Evolutionary conservation across 1,139 yeast species (phyloP).

Genomic region (Yamadazyma epiphylla): DNA sequence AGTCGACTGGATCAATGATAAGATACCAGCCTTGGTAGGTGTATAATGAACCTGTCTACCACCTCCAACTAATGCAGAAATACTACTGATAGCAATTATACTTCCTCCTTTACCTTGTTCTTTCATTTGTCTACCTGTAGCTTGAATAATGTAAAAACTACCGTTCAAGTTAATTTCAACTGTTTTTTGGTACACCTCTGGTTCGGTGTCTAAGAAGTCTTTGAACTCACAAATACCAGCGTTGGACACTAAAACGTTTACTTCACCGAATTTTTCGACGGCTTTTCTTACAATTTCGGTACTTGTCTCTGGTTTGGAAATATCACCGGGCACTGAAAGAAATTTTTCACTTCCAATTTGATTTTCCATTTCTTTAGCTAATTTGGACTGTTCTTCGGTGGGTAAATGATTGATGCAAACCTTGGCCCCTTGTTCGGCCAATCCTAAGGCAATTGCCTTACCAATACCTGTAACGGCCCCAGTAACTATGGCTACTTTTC

Average conservation of each 20-base stretch:
- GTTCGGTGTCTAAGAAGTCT: constrained; percentile 25
- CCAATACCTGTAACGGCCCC: constrained; percentile 31
- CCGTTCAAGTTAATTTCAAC: constrained; percentile 41
- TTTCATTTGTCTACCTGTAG: constrained; percentile 43
- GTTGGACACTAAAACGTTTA: constrained; percentile 41
- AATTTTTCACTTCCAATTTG: constrained; percentile 18
- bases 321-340: constrained; percentile 39
- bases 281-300: constrained; percentile 25
- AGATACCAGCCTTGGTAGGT: constrained; percentile 47
- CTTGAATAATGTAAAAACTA: constrained; percentile 41
- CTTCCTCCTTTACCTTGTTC: constrained; percentile 45
- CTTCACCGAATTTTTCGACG: constrained; percentile 33
- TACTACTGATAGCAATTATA: constrained; percentile 37
- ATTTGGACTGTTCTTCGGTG: constrained; percentile 16
- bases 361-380: constrained; percentile 14
- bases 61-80: constrained; percentile 40
- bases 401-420: constrained; percentile 21
- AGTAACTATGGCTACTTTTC: constrained; percentile 22
- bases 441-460: constrained; percentile 18
- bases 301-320: constrained; percentile 34
- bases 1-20: constrained; percentile 40
- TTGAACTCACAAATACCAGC: constrained; percentile 32
- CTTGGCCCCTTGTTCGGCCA: constrained; percentile 18
- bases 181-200: constrained; percentile 24
- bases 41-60: constrained; percentile 39